Percentiles rank a stretch among this genome's conserved stretches.
Conservation (phyloP, 1,139 yeast genomes). For the Debaryomyces psychrophilus region DNA sequence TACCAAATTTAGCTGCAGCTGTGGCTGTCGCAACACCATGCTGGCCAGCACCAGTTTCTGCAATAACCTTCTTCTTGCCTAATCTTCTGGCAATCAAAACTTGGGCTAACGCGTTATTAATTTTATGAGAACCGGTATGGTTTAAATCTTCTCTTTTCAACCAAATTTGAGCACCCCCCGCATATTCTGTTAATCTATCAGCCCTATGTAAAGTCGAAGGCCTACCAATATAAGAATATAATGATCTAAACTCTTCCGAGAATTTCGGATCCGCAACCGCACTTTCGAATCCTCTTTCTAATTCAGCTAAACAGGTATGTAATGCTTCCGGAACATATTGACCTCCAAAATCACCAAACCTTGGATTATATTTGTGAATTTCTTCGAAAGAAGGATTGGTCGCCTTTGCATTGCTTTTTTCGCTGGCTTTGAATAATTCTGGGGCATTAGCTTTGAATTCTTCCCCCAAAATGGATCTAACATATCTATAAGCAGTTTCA, state of each 20-base stretch:
- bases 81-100: slow-evolving; percentile 87
- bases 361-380: slow-evolving; percentile 60
- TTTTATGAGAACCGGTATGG: slow-evolving; percentile 98
- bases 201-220: slow-evolving; percentile 93
- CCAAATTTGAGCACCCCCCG: slow-evolving; percentile 98
- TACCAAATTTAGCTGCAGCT: slow-evolving; percentile 96
- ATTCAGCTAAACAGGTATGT: slow-evolving; percentile 85
- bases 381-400: slow-evolving; percentile 54
- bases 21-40: slow-evolving; percentile 99
- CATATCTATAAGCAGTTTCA: slow-evolving; percentile 65
- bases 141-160: slow-evolving; percentile 96
- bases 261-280: slow-evolving; percentile 87
- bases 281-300: slow-evolving; percentile 82
- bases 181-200: slow-evolving; percentile 82
- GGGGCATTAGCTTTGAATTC: slow-evolving; percentile 47
- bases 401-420: slow-evolving; percentile 27
- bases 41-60: slow-evolving; percentile 99
- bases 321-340: slow-evolving; percentile 97
- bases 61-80: slow-evolving; percentile 89
- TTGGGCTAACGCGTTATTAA: slow-evolving; percentile 95
- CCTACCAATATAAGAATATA: slow-evolving; percentile 89
- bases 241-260: slow-evolving; percentile 88
- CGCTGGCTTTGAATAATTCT: slow-evolving; percentile 28
- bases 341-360: slow-evolving; percentile 96
- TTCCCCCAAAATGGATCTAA: slow-evolving; percentile 69